Evolutionary conservation across 352 stramenopile species (phyloP), one percentile per base, ranked within the genome.

Genomic region (Phytophthora ramorum): DNA sequence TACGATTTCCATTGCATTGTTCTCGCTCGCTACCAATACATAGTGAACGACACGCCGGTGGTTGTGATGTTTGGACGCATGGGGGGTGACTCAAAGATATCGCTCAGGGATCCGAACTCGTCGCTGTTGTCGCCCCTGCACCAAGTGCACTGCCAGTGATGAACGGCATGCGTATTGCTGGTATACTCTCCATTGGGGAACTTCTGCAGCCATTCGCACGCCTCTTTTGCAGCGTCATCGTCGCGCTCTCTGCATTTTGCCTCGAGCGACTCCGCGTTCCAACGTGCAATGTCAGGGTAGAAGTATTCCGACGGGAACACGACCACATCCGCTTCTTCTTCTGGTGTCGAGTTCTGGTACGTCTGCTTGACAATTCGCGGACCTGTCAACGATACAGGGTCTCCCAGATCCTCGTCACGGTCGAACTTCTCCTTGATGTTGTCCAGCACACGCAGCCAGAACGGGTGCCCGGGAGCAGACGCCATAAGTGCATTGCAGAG

Each of bases 101-200:
- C 38, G 16, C 51, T 19, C 0, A 85, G 58, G 19, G 61, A 35
- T 26, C 56, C 34, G 41, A 79, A 84, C 40, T 60, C 58, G 19
- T 64, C 41, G 30, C 67, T 24, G 14, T 66, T 26, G 8, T 78
- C 72, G 26, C 76, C 75, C 34, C 53, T 38, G 24, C 81, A 87
- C 81, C 78, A 88, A 28, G 78, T 85, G 55, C 78, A 90, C 55
- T 87, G 78, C 78, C 75, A 87, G 45, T 82, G 81, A 46, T 85
- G 81, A 3, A 66, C 73, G 19, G 76, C 77, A 32, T 79, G 66
- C 2, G 78, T 85, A 5, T 75, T 69, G 28, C 35, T 44, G 1
- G 76, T 90, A 45, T 80, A 85, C 49, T 86, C 64, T 30, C 81
- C 76, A 8, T 79, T 43, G 0, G 81, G 78, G 40, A 75, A 81